Evolutionary conservation across 1,139 yeast species (phyloP).

Genomic region (Sugiyamaella paludigena): DNA sequence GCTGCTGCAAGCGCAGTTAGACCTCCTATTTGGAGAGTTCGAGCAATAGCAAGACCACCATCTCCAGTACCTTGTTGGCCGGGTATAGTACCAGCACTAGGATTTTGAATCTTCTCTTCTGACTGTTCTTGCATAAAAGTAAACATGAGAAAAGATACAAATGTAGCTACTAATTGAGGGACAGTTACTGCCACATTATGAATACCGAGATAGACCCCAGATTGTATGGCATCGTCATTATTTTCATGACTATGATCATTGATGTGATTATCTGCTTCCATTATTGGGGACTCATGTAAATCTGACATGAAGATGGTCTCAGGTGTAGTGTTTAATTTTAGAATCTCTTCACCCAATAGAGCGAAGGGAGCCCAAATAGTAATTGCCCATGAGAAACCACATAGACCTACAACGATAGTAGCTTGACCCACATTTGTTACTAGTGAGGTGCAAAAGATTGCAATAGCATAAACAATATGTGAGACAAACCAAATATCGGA

Average conservation of each 20-base stretch:
- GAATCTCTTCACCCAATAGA: conserved; percentile 41
- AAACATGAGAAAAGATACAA: conserved; percentile 40
- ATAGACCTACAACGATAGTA: conserved; percentile 35
- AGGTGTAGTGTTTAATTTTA: conserved; percentile 12
- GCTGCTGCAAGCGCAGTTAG: conserved; percentile 38
- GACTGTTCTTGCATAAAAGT: conserved; percentile 26
- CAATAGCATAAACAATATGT: conserved; percentile 37
- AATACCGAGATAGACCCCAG: conserved; percentile 41
- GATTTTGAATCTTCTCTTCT: neutral
- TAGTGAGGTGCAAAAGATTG: conserved; percentile 34
- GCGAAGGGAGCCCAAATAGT: conserved; percentile 45
- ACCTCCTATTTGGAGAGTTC: conserved; percentile 39
- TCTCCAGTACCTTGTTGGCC: conserved; percentile 29
- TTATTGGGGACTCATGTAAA: too few species aligned
- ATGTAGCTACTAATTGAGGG: conserved; percentile 42
- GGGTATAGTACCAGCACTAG: conserved; percentile 8
- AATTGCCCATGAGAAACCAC: conserved; percentile 44
- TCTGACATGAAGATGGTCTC: too few species aligned
- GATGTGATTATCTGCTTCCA: too few species aligned
- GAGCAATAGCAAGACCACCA: conserved; percentile 39
- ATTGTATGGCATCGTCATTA: conserved; percentile 19
- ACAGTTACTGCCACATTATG: conserved; percentile 43
- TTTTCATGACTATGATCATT: conserved; percentile 1
- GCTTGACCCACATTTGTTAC: conserved; percentile 33
- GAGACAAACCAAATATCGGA: conserved; percentile 36